Conservation (phyloP, 495 filamentous ascomycete genomes). For the Apiosordaria backusii region DNA sequence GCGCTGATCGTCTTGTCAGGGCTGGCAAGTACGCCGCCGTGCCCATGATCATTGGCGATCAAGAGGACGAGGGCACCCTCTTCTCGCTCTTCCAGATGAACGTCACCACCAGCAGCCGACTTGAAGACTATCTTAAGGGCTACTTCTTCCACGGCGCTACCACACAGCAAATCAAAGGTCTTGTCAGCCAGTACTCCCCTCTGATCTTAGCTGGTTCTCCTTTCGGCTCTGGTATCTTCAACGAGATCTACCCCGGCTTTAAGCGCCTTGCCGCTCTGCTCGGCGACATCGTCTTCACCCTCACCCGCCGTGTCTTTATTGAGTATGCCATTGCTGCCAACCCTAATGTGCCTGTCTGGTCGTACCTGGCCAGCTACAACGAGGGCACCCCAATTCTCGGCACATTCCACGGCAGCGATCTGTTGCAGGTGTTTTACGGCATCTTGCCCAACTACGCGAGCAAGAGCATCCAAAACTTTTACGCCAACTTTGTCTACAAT, state of each 20-base stretch:
- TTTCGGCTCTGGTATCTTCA: constrained; percentile 58
- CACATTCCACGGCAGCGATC: constrained; percentile 67
- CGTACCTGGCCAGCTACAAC: constrained; percentile 66
- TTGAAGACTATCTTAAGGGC: constrained; percentile 56
- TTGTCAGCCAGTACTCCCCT: constrained; percentile 57
- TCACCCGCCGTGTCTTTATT: constrained; percentile 59
- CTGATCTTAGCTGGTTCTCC: constrained; percentile 54
- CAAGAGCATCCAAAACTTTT: constrained; percentile 56
- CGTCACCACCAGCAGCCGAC: constrained; percentile 52
- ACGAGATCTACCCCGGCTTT: constrained; percentile 69
- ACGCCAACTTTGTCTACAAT: constrained; percentile 62
- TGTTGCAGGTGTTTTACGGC: constrained; percentile 63
- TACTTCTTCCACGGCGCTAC: constrained; percentile 56
- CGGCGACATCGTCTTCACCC: constrained; percentile 64
- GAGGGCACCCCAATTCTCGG: constrained; percentile 66
- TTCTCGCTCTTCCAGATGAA: constrained; percentile 62
- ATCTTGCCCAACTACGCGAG: constrained; percentile 60
- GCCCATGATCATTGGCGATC: constrained; percentile 57
- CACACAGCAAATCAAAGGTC: constrained; percentile 39
- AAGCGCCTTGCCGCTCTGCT: constrained; percentile 75
- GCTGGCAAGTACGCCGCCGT: constrained; percentile 54
- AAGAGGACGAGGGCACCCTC: constrained; percentile 59
- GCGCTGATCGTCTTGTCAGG: constrained; percentile 51
- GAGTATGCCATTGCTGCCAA: constrained; percentile 37
- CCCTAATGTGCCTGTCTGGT: constrained; percentile 61